These are phyloP conservation scores for Rhodotorula toruloides DNA, from an alignment of 768 basidiomycete genomes.

Conservation along the genomic window DNA sequence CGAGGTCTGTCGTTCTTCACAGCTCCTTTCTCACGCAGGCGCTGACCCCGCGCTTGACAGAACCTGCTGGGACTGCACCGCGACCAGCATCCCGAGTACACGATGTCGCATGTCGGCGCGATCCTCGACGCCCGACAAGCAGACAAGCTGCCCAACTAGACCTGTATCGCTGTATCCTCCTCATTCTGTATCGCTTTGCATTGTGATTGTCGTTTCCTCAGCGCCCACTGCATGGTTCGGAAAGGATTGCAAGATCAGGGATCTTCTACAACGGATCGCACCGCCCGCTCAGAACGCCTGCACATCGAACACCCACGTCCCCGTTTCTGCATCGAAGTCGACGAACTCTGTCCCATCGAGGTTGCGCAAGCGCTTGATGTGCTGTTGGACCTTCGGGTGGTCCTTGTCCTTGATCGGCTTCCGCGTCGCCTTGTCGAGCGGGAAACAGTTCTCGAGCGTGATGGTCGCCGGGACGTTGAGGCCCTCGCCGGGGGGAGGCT, in stretches of 20 bases:
- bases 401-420: conserved; percentile 78
- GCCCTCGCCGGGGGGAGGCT: conserved; percentile 75
- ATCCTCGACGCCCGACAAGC: background rate
- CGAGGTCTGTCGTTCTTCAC: background rate
- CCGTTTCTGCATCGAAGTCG: conserved; percentile 68
- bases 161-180: background rate
- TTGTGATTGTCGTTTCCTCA: too few relatives aligned
- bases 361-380: conserved; percentile 68
- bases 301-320: conserved; percentile 89
- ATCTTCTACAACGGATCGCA: too few relatives aligned
- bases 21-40: background rate
- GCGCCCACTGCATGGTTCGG: too few relatives aligned
- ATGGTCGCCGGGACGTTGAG: conserved; percentile 82
- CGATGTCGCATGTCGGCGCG: conserved; percentile 8
- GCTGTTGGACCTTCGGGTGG: conserved; percentile 64
- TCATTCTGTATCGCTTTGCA: background rate
- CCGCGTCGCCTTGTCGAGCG: conserved; percentile 81
- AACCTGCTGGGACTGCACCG: background rate
- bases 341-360: conserved; percentile 84
- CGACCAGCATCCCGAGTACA: conserved; percentile 3
- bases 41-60: background rate
- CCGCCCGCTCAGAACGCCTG: conserved; percentile 61
- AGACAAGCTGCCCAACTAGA: too few relatives aligned
- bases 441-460: conserved; percentile 73
- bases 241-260: too few relatives aligned